phyloP scores from a whole-genome alignment of 2,329 filamentous ascomycete species.

The Coniella lustricola region DNA sequence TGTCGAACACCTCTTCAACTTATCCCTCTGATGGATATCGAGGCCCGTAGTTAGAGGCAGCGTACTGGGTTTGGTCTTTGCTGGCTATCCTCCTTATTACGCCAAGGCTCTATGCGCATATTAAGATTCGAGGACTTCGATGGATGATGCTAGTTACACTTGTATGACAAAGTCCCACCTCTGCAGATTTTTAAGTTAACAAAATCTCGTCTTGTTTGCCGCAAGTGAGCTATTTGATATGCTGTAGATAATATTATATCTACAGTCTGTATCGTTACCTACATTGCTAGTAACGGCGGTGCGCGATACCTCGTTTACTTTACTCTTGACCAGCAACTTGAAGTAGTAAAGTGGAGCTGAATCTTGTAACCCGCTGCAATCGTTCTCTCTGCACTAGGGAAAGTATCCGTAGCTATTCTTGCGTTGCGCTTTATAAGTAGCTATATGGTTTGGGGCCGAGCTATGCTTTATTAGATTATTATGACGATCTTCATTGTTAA shows the following conservation, averaged over 20 bases:
- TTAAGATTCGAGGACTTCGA: background rate
- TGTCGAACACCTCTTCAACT: too few relatives aligned
- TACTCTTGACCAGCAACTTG: background rate
- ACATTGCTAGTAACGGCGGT: background rate
- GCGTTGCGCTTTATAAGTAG: background rate
- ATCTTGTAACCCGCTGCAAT: background rate
- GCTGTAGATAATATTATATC: background rate
- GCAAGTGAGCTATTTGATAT: background rate
- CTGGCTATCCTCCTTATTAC: background rate
- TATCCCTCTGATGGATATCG: too few relatives aligned
- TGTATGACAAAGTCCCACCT: background rate
- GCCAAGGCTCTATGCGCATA: background rate
- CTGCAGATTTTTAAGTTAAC: background rate
- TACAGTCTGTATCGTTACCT: background rate
- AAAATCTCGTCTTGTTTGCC: too few relatives aligned
- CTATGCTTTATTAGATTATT: background rate
- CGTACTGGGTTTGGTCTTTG: too few relatives aligned
- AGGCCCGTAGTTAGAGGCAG: too few relatives aligned
- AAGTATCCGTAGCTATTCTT: background rate
- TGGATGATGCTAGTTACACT: background rate
- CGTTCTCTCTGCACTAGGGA: background rate
- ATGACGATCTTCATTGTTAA: background rate
- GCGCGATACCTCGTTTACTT: background rate
- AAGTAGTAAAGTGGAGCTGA: background rate
- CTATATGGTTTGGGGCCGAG: background rate